phyloP scores from a whole-genome alignment of 2,329 filamentous ascomycete genomes.

The Ambrosiella beaveri region DNA sequence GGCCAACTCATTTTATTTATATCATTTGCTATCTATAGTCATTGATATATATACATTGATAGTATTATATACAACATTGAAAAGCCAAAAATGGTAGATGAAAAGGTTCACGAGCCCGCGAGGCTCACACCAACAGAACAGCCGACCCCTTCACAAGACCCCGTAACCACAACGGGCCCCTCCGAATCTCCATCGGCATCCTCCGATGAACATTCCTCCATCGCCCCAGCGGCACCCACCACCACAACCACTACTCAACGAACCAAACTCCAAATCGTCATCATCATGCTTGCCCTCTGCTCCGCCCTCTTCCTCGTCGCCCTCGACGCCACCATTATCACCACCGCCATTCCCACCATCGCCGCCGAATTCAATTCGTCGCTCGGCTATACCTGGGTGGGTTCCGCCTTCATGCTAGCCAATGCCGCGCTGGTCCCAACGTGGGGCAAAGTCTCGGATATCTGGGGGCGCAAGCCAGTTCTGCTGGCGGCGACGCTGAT shows the following conservation, averaged over 20 bases:
- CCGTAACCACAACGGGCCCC: no score
- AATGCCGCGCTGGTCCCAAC: slow-evolving; percentile 49
- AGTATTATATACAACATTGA: background rate
- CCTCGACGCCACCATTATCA: slow-evolving; percentile 44
- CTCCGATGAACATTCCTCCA: background rate
- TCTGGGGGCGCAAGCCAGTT: slow-evolving; percentile 40
- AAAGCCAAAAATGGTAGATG: background rate
- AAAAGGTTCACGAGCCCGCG: background rate
- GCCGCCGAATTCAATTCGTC: slow-evolving; percentile 45
- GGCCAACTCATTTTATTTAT: no score
- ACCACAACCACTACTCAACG: slow-evolving; percentile 14
- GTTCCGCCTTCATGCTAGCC: slow-evolving; percentile 54
- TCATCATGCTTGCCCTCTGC: slow-evolving; percentile 26
- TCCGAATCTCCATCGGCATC: no score
- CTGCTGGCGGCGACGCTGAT: slow-evolving; percentile 32
- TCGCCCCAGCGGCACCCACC: background rate
- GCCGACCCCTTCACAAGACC: no score
- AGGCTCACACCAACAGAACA: no score
- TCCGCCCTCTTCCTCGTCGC: slow-evolving; percentile 35
- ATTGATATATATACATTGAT: background rate
- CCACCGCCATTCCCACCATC: slow-evolving; percentile 51
- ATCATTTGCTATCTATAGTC: no score
- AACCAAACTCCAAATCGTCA: slow-evolving; percentile 23
- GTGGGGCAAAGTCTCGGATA: slow-evolving; percentile 48
- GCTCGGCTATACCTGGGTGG: slow-evolving; percentile 62